Percentiles rank a stretch among this genome's conserved stretches.
Evolutionary conservation across 139 green algal species (phyloP).

Genomic region (Closterium sp.): DNA sequence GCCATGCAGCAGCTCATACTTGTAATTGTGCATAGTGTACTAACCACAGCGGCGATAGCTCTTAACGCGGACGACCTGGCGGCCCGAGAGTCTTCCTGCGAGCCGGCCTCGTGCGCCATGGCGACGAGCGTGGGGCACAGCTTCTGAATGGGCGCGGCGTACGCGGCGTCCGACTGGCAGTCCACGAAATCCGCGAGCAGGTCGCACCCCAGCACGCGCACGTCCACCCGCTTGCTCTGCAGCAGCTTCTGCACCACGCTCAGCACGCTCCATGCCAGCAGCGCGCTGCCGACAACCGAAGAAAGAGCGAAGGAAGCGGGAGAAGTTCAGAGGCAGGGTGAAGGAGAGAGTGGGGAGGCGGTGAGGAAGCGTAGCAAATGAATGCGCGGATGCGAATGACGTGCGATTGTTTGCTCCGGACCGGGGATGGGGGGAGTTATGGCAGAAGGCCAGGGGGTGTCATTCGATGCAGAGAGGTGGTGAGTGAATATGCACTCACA

Average conservation of each 20-base stretch:
- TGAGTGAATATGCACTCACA: constrained; percentile 12
- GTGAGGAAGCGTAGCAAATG: not conserved
- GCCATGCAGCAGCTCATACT: not conserved
- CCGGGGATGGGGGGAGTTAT: not conserved
- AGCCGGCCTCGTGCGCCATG: constrained; percentile 5
- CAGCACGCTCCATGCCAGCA: constrained; percentile 33
- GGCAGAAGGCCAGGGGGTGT: not conserved
- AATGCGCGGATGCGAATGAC: not conserved
- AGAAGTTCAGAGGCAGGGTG: not conserved
- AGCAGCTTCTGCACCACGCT: constrained; percentile 26
- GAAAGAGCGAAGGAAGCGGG: not conserved
- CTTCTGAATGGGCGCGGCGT: constrained; percentile 15
- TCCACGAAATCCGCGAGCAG: constrained; percentile 25
- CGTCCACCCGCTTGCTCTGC: constrained; percentile 3
- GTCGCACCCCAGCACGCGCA: constrained; percentile 26
- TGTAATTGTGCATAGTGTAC: not conserved
- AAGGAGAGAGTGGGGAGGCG: not conserved
- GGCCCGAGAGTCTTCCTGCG: not conserved
- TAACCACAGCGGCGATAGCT: constrained; percentile 7
- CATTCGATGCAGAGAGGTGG: not conserved
- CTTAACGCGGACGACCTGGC: not conserved
- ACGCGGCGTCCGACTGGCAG: constrained; percentile 21
- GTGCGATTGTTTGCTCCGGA: not conserved
- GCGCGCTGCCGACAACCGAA: constrained; percentile 15
- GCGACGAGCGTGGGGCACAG: constrained; percentile 14